Conservation (phyloP, 148 eudicot species). For the Rhododendron mucronatum region DNA sequence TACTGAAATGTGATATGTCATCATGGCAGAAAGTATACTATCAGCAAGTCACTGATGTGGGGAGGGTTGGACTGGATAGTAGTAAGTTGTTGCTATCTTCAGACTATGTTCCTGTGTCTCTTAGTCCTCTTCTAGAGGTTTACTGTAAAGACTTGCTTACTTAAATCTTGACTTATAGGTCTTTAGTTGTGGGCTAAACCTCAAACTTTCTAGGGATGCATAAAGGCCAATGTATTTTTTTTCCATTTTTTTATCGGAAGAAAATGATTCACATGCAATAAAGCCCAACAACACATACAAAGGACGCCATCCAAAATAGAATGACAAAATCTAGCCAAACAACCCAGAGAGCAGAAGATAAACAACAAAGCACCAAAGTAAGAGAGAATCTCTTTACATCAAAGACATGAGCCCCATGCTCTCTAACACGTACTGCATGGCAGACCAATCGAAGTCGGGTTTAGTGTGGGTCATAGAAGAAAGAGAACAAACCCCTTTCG, state of each 20-base stretch:
- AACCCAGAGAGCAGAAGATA: neutral
- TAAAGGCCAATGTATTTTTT: neutral
- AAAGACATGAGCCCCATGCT: too few species aligned
- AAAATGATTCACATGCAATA: too few species aligned
- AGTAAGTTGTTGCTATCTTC: conserved; percentile 34
- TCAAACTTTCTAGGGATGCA: neutral
- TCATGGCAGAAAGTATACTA: conserved; percentile 98
- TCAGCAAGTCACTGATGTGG: conserved; percentile 83
- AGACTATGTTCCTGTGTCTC: conserved; percentile 25
- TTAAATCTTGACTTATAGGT: neutral
- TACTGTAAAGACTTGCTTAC: neutral
- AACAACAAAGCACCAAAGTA: neutral
- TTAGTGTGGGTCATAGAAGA: neutral
- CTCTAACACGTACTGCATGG: too few species aligned
- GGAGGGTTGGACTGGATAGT: conserved; percentile 86
- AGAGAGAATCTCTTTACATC: neutral
- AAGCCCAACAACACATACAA: neutral
- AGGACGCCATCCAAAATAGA: neutral
- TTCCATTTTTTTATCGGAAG: neutral
- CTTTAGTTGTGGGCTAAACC: neutral
- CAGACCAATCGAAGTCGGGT: neutral
- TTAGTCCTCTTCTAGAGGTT: neutral
- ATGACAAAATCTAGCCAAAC: neutral
- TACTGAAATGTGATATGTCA: conserved; percentile 93
- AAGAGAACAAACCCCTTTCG: neutral